Conservation (phyloP, 2,329 filamentous ascomycete species). For the Colletotrichum abscissum region DNA sequence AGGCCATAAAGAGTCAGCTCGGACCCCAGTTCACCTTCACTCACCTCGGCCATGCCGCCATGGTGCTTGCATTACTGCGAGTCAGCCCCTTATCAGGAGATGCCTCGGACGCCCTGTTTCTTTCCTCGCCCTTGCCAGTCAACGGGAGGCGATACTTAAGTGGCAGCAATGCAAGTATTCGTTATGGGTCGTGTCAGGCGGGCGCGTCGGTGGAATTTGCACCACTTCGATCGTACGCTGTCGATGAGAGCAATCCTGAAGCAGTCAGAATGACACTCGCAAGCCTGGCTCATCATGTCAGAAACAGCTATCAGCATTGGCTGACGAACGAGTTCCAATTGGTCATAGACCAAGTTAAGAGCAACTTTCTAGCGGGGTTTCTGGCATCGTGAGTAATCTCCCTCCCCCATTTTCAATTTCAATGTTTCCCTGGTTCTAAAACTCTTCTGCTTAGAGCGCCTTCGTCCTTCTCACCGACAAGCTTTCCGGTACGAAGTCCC, state of each 20-base stretch:
- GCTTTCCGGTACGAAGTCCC: not conserved
- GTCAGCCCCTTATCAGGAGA: not conserved
- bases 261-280: not conserved
- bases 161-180: not conserved
- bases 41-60: conserved; percentile 2
- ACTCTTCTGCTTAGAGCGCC: no score
- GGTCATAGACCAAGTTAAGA: not conserved
- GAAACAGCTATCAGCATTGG: not conserved
- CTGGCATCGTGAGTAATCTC: not conserved
- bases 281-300: not conserved
- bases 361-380: not conserved
- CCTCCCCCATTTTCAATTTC: no score
- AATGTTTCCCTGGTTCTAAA: no score
- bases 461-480: no score
- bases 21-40: conserved; percentile 8
- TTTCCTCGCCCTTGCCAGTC: not conserved
- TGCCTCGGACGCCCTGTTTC: not conserved
- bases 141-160: not conserved
- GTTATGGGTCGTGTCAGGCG: not conserved
- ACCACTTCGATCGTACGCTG: not conserved
- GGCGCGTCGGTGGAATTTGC: not conserved
- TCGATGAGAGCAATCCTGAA: not conserved
- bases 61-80: not conserved
- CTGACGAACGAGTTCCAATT: not conserved
- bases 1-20: not conserved